Evolutionary conservation across 352 stramenopile genomes (phyloP).

Genomic region (Globisporangium irregulare): DNA sequence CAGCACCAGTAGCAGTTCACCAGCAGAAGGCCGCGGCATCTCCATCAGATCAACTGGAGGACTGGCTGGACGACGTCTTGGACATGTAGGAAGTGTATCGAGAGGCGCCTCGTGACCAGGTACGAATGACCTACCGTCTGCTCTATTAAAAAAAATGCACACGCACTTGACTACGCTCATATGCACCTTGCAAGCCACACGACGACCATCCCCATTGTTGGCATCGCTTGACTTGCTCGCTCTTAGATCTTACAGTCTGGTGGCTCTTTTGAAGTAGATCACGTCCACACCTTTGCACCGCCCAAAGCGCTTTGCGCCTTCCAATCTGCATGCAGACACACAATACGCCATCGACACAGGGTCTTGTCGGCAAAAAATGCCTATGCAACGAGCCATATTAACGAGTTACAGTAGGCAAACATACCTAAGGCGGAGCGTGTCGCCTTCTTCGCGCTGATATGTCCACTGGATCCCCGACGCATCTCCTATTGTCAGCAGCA

Average conservation of each 20-base stretch:
- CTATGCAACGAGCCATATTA: not conserved
- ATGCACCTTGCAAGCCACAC: not conserved
- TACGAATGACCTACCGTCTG: not conserved
- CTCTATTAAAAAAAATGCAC: not conserved
- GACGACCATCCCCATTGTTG: not conserved
- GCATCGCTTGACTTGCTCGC: not conserved
- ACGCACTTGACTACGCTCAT: not conserved
- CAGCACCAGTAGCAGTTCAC: not conserved
- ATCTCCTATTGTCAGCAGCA: conserved; percentile 30
- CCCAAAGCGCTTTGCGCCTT: conserved; percentile 66
- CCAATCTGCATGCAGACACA: conserved; percentile 29
- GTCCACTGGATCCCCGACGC: conserved; percentile 58
- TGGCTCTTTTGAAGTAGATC: conserved; percentile 64
- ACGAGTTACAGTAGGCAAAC: too few species aligned
- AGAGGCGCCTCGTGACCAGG: not conserved
- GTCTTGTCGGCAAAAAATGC: not conserved
- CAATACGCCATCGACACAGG: not conserved
- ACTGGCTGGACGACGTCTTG: conserved; percentile 71
- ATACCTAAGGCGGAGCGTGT: conserved; percentile 54
- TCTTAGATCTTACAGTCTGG: not conserved
- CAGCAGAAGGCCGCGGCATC: not conserved
- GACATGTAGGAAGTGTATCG: conserved; percentile 26
- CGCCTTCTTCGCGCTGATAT: conserved; percentile 64
- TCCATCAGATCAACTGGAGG: conserved; percentile 47
- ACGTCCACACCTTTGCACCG: conserved; percentile 81